Evolutionary conservation across 163 green algal genomes (phyloP), one percentile per base, ranked within the genome.

Genomic region (Coccomyxa subellipsoidea): DNA sequence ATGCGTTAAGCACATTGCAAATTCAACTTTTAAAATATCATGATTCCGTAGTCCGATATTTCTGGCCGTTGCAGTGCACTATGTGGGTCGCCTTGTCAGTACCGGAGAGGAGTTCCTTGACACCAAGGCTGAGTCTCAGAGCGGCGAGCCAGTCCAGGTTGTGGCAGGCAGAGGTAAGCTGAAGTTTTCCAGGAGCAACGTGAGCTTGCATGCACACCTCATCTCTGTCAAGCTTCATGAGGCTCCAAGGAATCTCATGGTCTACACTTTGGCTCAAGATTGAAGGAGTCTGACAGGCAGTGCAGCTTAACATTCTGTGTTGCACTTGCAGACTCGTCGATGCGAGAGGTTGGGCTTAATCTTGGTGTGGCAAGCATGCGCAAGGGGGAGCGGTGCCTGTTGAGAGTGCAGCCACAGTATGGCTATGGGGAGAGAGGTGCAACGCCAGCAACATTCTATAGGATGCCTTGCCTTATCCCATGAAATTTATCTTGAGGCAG

Each of bases 31-130:
- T 47, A 5, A 7, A 69, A 31, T 31, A 18, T 7, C 31, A 12
- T 40, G 27, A 23, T 31, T 38, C 3, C n/a, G n/a, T 79, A n/a
- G 10, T 53, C 3, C 29, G 36, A 23, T 34, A 39, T 37, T 29
- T 59, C 10, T 37, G 36, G 47, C 54, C 7, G 2, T 35, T 78
- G 79, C 90, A 96, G 93, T 96, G 6, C 92, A 97, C 81, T 96
- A 93, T 66, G 72, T 87, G 3, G 93, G 91, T 0, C 82, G 85
- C 9, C 81, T 94, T 25, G 76, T 76, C 0, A 69, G 77, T 6
- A 88, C 29, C 36, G 91, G 90, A 0, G 85, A 89, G 4, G 69
- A 93, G 2, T 95, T 97, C 83, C 90, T 96, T 81, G 87, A 95
- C 88, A 94, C 89, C 5, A 84, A 84, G 23, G 66, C 76, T 0